Evolutionary conservation across 495 filamentous ascomycete genomes (phyloP), one percentile per base, ranked within the genome.

Genomic region (Neohortaea acidophila): DNA sequence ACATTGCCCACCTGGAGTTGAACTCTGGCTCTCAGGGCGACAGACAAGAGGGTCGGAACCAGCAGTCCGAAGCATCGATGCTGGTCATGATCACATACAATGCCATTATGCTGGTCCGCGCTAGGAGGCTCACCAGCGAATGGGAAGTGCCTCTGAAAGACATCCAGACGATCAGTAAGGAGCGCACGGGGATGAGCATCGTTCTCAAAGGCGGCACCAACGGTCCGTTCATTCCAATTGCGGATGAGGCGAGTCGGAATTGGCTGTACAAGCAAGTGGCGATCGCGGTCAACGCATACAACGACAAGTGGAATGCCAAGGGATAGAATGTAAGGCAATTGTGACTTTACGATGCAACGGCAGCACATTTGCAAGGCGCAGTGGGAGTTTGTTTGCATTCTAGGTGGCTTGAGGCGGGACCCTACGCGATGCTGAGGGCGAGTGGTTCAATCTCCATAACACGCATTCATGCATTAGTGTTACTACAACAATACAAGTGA

Each of bases 101-200:
- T 36, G 70, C 81, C 4, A 93, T 97, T 56, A 77, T 96, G 72
- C 73, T 96, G 18, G 77, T 97, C 44, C 72, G 84, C 49, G 79
- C 75, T 20, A 78, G 89, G 58, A 78, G 75, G 56, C 64, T 97
- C 49, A 70, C 71, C 45, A 84, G 73, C 23, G 86, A 94, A 58
- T 97, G 89, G 89, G 87, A 96, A 49, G 82, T 96, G 18, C 81
- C 82, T 21, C 64, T 97, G 33, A 93, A 89, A 48, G 87, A 97
- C 51, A 76, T 97, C 25, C 86, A 96, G 69, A 94, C 84, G 0
- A 94, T 97, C 41, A 78, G 77, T 21, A 97, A 94, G 63, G 89
- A 97, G 66, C 64, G 89, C 42, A 97, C 91, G 9, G 89, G 89
- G 6, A 74, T 97, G 65, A 82, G 78, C 34, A 70, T 96, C 43